These are phyloP conservation scores for Lathyrus sativus DNA, from an alignment of 306 rosid genomes.

Conservation along the genomic window DNA sequence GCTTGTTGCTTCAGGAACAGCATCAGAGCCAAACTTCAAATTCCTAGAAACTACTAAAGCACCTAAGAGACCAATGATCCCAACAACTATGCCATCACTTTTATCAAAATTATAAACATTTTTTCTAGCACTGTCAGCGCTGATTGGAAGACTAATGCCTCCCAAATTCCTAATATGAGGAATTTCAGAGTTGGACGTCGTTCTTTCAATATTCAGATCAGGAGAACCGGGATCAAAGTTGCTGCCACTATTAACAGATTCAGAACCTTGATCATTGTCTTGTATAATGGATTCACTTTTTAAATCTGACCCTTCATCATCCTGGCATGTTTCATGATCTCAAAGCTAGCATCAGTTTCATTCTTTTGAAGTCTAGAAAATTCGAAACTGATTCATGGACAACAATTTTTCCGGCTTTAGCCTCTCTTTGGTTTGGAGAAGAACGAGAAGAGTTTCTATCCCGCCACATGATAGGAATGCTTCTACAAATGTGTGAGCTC, in stretches of 20 bases:
- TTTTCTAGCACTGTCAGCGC: slow-evolving; percentile 93
- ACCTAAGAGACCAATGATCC: slow-evolving; percentile 82
- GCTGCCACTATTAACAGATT: slow-evolving; percentile 48
- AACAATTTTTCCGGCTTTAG: slow-evolving; percentile 73
- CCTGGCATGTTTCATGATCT: slow-evolving; percentile 45
- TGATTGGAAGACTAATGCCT: slow-evolving; percentile 85
- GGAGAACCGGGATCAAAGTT: slow-evolving; percentile 50
- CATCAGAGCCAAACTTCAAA: slow-evolving; percentile 60
- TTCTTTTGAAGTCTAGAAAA: slow-evolving; percentile 43
- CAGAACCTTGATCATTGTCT: slow-evolving; percentile 56
- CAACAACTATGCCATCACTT: slow-evolving; percentile 87
- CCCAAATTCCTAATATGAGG: slow-evolving; percentile 69
- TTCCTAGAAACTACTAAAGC: slow-evolving; percentile 87
- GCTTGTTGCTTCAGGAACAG: slow-evolving; percentile 60
- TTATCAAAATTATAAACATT: slow-evolving; percentile 89
- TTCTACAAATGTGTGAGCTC: slow-evolving; percentile 87
- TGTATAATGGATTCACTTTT: slow-evolving; percentile 49
- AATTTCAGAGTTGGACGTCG: slow-evolving; percentile 59
- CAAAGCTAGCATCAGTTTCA: slow-evolving; percentile 45
- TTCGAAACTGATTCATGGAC: slow-evolving; percentile 47
- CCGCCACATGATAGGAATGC: slow-evolving; percentile 90
- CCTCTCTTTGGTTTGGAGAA: slow-evolving; percentile 90
- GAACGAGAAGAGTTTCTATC: slow-evolving; percentile 89
- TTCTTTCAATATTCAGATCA: slow-evolving; percentile 51
- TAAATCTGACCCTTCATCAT: slow-evolving; percentile 47